A percentile compares a stretch with the other conserved stretches of the same genome.
Conservation (phyloP, 2,329 filamentous ascomycete species). For the Trichophyton benhamiae region DNA sequence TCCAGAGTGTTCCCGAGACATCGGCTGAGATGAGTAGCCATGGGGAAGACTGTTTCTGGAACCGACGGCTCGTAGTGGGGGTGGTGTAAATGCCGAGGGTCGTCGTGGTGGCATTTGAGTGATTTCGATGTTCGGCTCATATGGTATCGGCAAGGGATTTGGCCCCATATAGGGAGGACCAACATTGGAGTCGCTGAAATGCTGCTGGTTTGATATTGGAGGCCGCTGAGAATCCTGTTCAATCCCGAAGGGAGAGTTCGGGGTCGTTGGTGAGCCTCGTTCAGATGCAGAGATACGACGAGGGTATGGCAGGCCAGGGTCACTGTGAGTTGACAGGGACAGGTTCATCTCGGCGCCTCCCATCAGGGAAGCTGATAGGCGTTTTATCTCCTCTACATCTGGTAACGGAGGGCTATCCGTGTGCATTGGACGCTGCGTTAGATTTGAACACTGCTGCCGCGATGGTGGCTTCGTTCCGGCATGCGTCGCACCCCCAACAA, state of each 20-base stretch:
- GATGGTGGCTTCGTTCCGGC: too few species aligned
- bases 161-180: background rate
- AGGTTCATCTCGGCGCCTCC: slow-evolving; percentile 4
- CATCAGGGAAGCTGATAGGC: background rate
- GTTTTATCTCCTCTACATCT: background rate
- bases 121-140: slow-evolving; percentile 26
- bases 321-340: slow-evolving; percentile 9
- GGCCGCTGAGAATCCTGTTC: background rate
- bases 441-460: background rate
- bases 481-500: slow-evolving; percentile 11
- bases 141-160: slow-evolving; percentile 19
- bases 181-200: background rate
- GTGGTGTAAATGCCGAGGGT: slow-evolving; percentile 7
- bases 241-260: background rate
- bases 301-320: slow-evolving; percentile 7
- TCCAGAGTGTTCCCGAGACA: slow-evolving; percentile 19
- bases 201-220: background rate
- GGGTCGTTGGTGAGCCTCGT: background rate
- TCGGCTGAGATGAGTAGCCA: slow-evolving; percentile 21
- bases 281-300: slow-evolving; percentile 1
- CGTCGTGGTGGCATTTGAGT: slow-evolving; percentile 17
- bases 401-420: background rate
- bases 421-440: background rate
- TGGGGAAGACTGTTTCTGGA: slow-evolving; percentile 10
- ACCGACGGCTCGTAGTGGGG: background rate